A percentile compares a stretch with the other conserved stretches of the same genome.
Evolutionary conservation across 2,329 filamentous ascomycete species (phyloP).

Genomic region (Acrodontium crateriforme): DNA sequence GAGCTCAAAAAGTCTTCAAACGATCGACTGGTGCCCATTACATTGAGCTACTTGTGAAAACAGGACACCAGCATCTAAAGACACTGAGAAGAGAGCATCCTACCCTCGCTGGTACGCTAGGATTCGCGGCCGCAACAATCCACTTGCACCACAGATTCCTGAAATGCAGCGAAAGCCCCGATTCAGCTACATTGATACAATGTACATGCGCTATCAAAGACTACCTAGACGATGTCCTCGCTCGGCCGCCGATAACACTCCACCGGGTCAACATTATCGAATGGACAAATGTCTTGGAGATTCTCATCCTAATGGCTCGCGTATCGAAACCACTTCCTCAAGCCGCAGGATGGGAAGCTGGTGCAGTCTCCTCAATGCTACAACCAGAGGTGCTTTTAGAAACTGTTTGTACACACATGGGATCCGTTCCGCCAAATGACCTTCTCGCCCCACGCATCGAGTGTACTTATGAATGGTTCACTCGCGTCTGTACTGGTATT

Average conservation of each 20-base stretch:
- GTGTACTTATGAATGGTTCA: conserved; percentile 6
- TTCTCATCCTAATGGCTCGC: conserved; percentile 11
- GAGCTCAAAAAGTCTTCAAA: conserved; percentile 1
- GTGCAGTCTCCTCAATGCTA: conserved; percentile 13
- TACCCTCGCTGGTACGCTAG: conserved; percentile 7
- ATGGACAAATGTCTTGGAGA: conserved; percentile 14
- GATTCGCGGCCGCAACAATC: conserved; percentile 9
- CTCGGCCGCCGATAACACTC: conserved; percentile 9
- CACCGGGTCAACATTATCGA: conserved; percentile 13
- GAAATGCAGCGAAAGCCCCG: conserved; percentile 6
- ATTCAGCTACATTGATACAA: conserved; percentile 13
- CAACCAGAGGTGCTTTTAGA: conserved; percentile 11
- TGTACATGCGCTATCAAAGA: conserved; percentile 15
- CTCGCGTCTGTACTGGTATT: conserved; percentile 9
- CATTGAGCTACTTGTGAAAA: conserved; percentile 9
- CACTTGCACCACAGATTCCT: conserved; percentile 11
- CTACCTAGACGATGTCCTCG: conserved; percentile 15
- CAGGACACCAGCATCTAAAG: conserved; percentile 9
- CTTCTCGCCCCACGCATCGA: conserved; percentile 10
- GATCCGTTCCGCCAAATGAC: conserved; percentile 9
- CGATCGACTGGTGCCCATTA: not conserved
- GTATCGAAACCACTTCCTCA: conserved; percentile 7
- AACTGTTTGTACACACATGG: conserved; percentile 9
- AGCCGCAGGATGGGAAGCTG: conserved; percentile 12
- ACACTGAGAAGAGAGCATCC: conserved; percentile 13